Percentiles rank a stretch among this genome's conserved stretches.
phyloP scores from a whole-genome alignment of 1,284 basidiomycete species.

The Sporisorium graminicola region DNA sequence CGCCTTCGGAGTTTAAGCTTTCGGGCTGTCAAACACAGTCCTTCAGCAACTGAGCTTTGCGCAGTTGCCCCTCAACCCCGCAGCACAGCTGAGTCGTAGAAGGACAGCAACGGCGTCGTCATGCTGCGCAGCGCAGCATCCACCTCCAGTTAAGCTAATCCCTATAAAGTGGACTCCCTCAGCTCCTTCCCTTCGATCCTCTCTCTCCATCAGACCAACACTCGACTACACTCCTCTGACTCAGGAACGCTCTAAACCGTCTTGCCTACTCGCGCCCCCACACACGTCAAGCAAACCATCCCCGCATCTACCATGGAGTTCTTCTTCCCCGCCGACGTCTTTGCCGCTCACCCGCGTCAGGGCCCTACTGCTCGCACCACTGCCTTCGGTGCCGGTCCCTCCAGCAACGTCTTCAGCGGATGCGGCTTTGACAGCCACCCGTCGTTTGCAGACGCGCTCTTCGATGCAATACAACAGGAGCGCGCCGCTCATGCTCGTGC shows the following conservation, averaged over 20 bases:
- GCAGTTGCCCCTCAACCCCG: too few relatives aligned
- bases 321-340: constrained; percentile 56
- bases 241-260: constrained; percentile 12
- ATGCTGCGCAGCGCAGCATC: constrained; percentile 19
- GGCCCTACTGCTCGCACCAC: constrained; percentile 17
- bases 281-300: constrained; percentile 1
- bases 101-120: constrained; percentile 15
- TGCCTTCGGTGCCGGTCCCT: constrained; percentile 25
- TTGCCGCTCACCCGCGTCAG: constrained; percentile 40
- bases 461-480: constrained; percentile 48
- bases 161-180: constrained; percentile 18
- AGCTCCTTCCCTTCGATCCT: background rate
- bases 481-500: constrained; percentile 37
- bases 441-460: constrained; percentile 28
- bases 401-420: constrained; percentile 28
- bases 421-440: constrained; percentile 51
- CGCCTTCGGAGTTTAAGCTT: constrained; percentile 31
- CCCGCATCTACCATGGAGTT: constrained; percentile 39
- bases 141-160: background rate
- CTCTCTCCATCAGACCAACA: constrained; percentile 14
- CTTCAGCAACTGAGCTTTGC: too few relatives aligned
- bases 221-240: constrained; percentile 4
- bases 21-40: constrained; percentile 27
- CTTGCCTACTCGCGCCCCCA: background rate
- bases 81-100: background rate